Evolutionary conservation across 495 filamentous ascomycete species (phyloP).

Genomic region (Aspergillus steynii): DNA sequence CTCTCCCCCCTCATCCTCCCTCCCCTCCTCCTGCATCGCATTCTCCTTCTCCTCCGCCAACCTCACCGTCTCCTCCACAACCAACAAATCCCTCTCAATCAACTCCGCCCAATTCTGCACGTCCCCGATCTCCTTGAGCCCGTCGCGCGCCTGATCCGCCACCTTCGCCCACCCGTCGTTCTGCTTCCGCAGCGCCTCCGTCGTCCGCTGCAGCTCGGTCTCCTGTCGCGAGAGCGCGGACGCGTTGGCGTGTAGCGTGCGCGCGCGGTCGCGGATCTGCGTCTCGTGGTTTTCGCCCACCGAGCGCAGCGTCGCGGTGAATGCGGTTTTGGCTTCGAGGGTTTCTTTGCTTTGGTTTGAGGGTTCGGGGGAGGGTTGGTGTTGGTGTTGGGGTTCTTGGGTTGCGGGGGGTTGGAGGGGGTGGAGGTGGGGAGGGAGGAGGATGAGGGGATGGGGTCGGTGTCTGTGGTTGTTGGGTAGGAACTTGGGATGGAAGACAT

Average conservation of each 20-base stretch:
- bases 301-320: constrained; percentile 75
- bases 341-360: constrained; percentile 31
- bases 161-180: constrained; percentile 69
- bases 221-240: constrained; percentile 71
- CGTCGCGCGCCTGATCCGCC: constrained; percentile 64
- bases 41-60: constrained; percentile 49
- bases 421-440: background rate
- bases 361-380: constrained; percentile 10
- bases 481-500: background rate
- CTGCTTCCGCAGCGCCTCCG: constrained; percentile 66
- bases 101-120: constrained; percentile 98
- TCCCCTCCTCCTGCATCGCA: constrained; percentile 5
- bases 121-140: constrained; percentile 90
- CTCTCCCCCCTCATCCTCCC: constrained; percentile 8
- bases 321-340: constrained; percentile 69
- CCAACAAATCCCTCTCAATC: constrained; percentile 85
- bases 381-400: constrained; percentile 9
- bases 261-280: constrained; percentile 70
- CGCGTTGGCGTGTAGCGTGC: constrained; percentile 73
- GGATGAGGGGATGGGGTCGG: constrained; percentile 6
- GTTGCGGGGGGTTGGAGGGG: background rate
- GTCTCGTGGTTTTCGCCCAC: constrained; percentile 67
- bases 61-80: constrained; percentile 83
- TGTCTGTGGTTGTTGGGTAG: background rate
- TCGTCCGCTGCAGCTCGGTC: constrained; percentile 62